Evolutionary conservation across 768 basidiomycete genomes (phyloP).

Genomic region (Naganishia antarctica): DNA sequence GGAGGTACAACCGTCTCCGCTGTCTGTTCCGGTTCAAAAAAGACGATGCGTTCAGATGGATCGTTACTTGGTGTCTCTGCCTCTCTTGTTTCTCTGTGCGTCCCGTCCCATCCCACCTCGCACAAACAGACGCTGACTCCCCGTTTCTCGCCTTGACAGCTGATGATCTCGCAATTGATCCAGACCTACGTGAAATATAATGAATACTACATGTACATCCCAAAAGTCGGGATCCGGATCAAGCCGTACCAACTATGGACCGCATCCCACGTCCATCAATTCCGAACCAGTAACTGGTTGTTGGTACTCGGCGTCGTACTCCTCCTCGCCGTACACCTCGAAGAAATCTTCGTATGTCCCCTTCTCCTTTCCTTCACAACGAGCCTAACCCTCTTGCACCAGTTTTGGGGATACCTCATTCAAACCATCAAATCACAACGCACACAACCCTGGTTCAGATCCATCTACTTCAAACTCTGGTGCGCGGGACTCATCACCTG

Average conservation of each 20-base stretch:
- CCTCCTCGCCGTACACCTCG: conserved; percentile 34
- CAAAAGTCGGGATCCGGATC: conserved; percentile 23
- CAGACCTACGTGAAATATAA: conserved; percentile 37
- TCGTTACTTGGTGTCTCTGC: conserved; percentile 13
- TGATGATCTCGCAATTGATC: conserved; percentile 29
- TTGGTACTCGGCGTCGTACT: conserved; percentile 32
- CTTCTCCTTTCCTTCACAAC: background rate
- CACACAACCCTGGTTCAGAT: conserved; percentile 34
- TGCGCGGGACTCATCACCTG: conserved; percentile 77
- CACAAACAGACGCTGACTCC: no score
- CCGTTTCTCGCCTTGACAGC: conserved; percentile 22
- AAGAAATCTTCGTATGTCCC: conserved; percentile 38
- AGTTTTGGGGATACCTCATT: conserved; percentile 32
- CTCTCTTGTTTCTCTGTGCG: conserved; percentile 22
- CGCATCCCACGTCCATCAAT: conserved; percentile 23
- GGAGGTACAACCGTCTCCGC: conserved; percentile 31
- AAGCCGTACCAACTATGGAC: conserved; percentile 33
- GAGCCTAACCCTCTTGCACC: background rate
- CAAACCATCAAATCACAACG: conserved; percentile 31
- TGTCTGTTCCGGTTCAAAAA: conserved; percentile 31
- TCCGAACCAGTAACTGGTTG: conserved; percentile 30
- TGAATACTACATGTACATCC: conserved; percentile 37
- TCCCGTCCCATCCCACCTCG: no score
- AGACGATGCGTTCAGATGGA: conserved; percentile 33
- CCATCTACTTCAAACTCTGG: conserved; percentile 37